phyloP scores from a whole-genome alignment of 345 rosid species.

The Citrus glauca region DNA sequence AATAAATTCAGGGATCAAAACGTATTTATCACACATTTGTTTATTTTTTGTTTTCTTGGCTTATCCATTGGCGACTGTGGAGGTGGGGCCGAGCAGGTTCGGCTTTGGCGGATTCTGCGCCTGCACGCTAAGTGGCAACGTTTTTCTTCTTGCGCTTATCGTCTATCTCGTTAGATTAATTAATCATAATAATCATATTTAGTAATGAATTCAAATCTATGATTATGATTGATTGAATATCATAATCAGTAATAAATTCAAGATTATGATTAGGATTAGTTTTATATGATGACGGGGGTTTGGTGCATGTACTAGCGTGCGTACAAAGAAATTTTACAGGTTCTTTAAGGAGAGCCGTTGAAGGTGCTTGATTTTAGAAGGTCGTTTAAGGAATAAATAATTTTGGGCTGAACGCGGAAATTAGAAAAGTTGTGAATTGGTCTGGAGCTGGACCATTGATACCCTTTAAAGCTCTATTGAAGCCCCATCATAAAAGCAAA shows the following conservation, averaged over 20 bases:
- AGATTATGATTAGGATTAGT: too few species aligned
- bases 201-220: background rate
- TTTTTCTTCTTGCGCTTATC: background rate
- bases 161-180: background rate
- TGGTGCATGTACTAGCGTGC: background rate
- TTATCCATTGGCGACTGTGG: conserved; percentile 18
- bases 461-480: too few species aligned
- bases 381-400: background rate
- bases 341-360: background rate
- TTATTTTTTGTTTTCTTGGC: background rate
- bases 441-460: too few species aligned
- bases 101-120: conserved; percentile 5
- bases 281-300: background rate
- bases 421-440: too few species aligned
- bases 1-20: background rate
- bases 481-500: too few species aligned
- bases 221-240: background rate
- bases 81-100: background rate
- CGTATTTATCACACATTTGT: background rate
- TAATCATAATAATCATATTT: background rate
- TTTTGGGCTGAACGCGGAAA: background rate
- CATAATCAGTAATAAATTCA: too few species aligned
- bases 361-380: background rate
- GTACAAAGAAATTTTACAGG: background rate
- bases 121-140: conserved; percentile 5